A percentile compares a stretch with the other conserved stretches of the same genome.
Evolutionary conservation across 2,329 filamentous ascomycete species (phyloP).

Genomic region (Alternaria conjuncta): DNA sequence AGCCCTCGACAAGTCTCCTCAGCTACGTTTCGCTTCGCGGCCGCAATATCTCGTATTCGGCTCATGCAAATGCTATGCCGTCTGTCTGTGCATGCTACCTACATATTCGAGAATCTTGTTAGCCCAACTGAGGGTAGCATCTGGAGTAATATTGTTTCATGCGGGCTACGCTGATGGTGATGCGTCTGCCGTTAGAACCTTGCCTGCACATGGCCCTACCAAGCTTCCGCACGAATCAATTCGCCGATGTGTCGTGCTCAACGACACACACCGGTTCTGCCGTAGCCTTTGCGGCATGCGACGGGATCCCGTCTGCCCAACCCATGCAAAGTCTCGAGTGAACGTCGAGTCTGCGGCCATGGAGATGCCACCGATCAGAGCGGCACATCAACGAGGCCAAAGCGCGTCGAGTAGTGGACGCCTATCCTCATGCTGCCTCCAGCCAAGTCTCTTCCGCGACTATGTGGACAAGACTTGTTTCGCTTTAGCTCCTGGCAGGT

Average conservation of each 20-base stretch:
- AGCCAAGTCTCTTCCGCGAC: conserved; percentile 18
- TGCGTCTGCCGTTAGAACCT: conserved; percentile 38
- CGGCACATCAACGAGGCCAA: conserved; percentile 4
- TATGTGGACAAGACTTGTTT: conserved; percentile 9
- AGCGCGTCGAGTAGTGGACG: conserved; percentile 6
- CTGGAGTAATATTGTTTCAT: conserved; percentile 35
- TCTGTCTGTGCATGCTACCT: conserved; percentile 22
- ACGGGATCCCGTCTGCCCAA: conserved; percentile 31
- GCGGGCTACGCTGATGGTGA: conserved; percentile 35
- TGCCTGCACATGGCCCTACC: conserved; percentile 29
- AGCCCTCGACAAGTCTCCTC: conserved; percentile 8
- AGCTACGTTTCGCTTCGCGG: conserved; percentile 8
- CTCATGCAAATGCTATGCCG: conserved; percentile 25
- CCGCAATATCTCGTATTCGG: conserved; percentile 22
- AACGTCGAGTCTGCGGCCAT: conserved; percentile 32
- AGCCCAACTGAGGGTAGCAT: conserved; percentile 20
- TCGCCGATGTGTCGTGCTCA: conserved; percentile 37
- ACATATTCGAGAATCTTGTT: conserved; percentile 12
- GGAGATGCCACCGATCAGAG: conserved; percentile 26
- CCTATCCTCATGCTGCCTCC: conserved; percentile 13
- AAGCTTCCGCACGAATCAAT: conserved; percentile 25
- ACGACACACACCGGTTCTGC: conserved; percentile 27
- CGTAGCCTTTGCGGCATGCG: conserved; percentile 24
- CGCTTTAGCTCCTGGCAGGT: conserved; percentile 21
- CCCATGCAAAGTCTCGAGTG: conserved; percentile 22